phyloP scores from a whole-genome alignment of 495 filamentous ascomycete genomes.

The Talaromyces trachyspermus region DNA sequence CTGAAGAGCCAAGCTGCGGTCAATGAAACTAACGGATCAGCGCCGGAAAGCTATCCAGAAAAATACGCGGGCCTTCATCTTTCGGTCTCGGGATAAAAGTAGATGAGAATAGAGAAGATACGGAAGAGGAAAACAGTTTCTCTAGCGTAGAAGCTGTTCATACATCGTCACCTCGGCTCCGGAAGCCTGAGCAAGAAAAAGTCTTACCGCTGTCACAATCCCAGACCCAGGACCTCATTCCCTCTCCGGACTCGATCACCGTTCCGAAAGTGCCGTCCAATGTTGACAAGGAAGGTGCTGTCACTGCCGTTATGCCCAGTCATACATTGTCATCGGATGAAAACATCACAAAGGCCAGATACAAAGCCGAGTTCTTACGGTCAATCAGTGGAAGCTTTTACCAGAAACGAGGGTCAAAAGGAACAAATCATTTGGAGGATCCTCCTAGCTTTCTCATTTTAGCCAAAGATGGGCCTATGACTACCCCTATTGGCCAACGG shows the following conservation, averaged over 20 bases:
- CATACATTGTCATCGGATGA: background rate
- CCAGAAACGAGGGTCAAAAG: conserved; percentile 18
- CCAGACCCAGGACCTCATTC: conserved; percentile 49
- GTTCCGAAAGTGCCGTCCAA: conserved; percentile 23
- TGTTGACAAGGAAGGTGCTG: background rate
- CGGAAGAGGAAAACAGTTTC: background rate
- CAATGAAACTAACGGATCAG: background rate
- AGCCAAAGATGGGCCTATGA: conserved; percentile 11
- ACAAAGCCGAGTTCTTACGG: conserved; percentile 6
- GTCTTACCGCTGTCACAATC: conserved; percentile 45
- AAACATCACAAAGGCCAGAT: background rate
- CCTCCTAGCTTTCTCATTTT: conserved; percentile 17
- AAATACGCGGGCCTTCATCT: background rate
- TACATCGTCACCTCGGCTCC: background rate
- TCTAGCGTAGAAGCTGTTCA: background rate
- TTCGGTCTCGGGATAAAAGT: conserved; percentile 3
- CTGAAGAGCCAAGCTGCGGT: background rate
- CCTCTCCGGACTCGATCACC: conserved; percentile 47
- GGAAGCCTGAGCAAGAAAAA: conserved; percentile 19
- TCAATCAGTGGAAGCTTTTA: conserved; percentile 8
- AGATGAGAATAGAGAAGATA: background rate
- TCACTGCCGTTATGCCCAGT: background rate
- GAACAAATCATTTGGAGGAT: conserved; percentile 18
- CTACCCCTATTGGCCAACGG: conserved; percentile 20
- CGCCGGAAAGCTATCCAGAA: background rate